A percentile compares a stretch with the other conserved stretches of the same genome.
Conservation (phyloP, 306 rosid genomes). For the Arachis stenosperma region DNA sequence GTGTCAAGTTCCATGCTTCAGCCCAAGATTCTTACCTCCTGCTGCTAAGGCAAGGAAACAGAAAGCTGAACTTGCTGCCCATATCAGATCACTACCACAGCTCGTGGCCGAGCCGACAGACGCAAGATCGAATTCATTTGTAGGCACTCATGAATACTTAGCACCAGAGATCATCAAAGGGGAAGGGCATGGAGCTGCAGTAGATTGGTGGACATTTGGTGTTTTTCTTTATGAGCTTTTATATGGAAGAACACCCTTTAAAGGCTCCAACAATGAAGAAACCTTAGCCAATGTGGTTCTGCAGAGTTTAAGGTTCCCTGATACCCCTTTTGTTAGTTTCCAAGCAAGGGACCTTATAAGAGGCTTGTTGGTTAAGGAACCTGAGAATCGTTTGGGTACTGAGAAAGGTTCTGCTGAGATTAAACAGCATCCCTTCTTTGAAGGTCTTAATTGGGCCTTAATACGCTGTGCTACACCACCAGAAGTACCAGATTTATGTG, state of each 20-base stretch:
- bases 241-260: constrained; percentile 83
- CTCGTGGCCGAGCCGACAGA: constrained; percentile 90
- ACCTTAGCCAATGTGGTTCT: constrained; percentile 77
- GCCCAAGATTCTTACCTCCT: constrained; percentile 75
- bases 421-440: constrained; percentile 86
- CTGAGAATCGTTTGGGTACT: constrained; percentile 78
- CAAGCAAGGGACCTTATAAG: constrained; percentile 84
- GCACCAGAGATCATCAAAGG: constrained; percentile 95
- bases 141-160: constrained; percentile 90
- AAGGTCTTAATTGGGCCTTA: constrained; percentile 88
- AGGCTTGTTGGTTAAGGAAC: constrained; percentile 79
- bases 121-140: constrained; percentile 89
- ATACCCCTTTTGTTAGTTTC: constrained; percentile 65
- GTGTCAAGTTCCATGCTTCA: constrained; percentile 86
- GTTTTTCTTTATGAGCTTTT: constrained; percentile 84
- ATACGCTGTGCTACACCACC: constrained; percentile 84
- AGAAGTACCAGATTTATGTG: constrained; percentile 70
- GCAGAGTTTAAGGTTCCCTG: constrained; percentile 75
- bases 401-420: constrained; percentile 89
- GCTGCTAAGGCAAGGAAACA: constrained; percentile 64
- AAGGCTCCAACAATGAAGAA: constrained; percentile 74
- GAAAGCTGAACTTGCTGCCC: constrained; percentile 58
- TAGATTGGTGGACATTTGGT: constrained; percentile 98
- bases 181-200: constrained; percentile 92
- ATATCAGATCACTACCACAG: constrained; percentile 78